Base-by-base conservation (phyloP, 805 yeast genomes). In the Metschnikowia gruessii region DNA sequence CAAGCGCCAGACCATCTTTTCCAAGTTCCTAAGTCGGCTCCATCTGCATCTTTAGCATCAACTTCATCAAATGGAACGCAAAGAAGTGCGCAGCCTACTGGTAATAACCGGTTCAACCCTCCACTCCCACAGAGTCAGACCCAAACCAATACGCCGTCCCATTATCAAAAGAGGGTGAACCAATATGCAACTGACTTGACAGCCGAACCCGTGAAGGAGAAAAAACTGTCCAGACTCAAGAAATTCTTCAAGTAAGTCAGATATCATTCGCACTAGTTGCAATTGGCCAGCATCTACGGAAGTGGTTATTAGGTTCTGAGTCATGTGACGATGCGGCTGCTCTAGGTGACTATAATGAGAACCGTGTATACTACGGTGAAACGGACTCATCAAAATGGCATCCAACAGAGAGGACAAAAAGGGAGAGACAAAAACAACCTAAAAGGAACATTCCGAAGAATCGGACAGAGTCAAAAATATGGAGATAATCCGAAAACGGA, bases 221-320 rank as follows among this genome's bases (percentile, higher is more conserved):
- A 55, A 38, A 55, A 55, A 44, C 49, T 42, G 42, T 54, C 58
- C 16, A 44, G 59, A 26, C 51, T 55, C 45, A 54, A 49, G 47
- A 49, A 54, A 12, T 40, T 55, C 22, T 54, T 55, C 37, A 54
- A 55, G 47, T 54, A 42, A 41, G 19, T 11, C 24, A 24, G 6
- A 19, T n/a, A 7, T 12, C 30, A 34, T 34, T 15, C 24, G 11
- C 22, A 3, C 9, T 19, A 17, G 11, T 18, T 34, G 37, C n/a
- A 26, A 8, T 26, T 26, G 9, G 9, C 12, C 28, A 7, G 8
- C 8, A 21, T 5, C 24, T 21, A 21, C 24, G 24, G 8, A 4
- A 26, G 28, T 26, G 28, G 12, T 6, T 26, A 26, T 26, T 8
- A 6, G 28, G 28, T 26, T 3, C 9, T 10, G 12, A 3, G 11